Base-by-base conservation (phyloP, 345 rosid species). In the Citrus cavaleriei region DNA sequence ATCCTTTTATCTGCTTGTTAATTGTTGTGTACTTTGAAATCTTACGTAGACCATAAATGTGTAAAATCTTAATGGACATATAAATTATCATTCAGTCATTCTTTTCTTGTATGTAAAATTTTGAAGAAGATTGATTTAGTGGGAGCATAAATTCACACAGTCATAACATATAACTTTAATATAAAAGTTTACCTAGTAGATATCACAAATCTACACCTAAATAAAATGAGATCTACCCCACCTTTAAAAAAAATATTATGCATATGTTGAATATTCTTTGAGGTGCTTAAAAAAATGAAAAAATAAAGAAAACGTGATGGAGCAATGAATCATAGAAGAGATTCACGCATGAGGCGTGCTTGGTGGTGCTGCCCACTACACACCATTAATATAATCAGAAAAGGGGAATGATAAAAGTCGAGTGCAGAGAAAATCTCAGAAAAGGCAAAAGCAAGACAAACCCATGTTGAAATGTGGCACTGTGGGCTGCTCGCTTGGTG, bases 281-380 rank as follows among this genome's bases (percentile, higher is more conserved):
- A 54, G 19, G 58, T 54, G 58, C 58, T 18, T 19, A 54, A 54
- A 54, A 18, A 19, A 54, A 16, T 14, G 18, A 38, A 38, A 38
- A 7, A 38, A 38, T 38, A 8, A 18, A 54, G 6, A 54, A 54
- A 54, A 54, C 10, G 49, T 30, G n/a, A 35, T 65, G 74, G 28
- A 30, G 34, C 63, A 25, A 62, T 69, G 74, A 74, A 76, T 69
- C 75, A 74, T 68, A 51, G 4, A 74, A 28, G 63, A 30, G 21
- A 30, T 30, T 62, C 80, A 46, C 42, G 74, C 63, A 69, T 60
- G 22, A 67, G 75, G 87, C 80, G 87, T 84, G 85, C 80, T 72
- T 77, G 80, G 79, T 82, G 87, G 79, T 82, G 87, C 63, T 68
- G 35, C 16, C 81, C 80, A 81, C 70, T 72, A 73, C 7, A 22